These are phyloP conservation scores for Berkeleyomyces rouxiae DNA, from an alignment of 2,329 filamentous ascomycete genomes.

Conservation along the genomic window DNA sequence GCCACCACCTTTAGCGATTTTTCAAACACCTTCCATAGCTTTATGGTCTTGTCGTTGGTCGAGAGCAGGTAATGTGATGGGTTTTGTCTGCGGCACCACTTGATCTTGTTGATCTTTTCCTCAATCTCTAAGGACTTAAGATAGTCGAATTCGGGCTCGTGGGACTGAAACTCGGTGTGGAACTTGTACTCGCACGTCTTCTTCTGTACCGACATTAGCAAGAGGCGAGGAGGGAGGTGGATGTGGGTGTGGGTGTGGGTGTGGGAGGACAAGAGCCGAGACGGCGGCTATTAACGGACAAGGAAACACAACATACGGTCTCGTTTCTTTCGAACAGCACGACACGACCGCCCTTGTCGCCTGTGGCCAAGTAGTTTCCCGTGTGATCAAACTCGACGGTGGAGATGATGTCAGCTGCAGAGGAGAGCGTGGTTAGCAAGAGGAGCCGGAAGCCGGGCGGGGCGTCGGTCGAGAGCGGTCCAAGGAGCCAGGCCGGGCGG, in stretches of 20 bases:
- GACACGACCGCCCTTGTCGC: conserved; percentile 73
- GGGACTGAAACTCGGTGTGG: conserved; percentile 98
- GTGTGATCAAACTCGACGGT: conserved; percentile 85
- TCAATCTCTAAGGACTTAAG: conserved; percentile 98
- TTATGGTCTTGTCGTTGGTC: conserved; percentile 99
- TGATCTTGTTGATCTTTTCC: conserved; percentile 99
- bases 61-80: conserved; percentile 95
- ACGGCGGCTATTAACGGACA: not conserved
- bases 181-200: conserved; percentile 99
- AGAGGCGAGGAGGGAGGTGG: not conserved
- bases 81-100: conserved; percentile 97
- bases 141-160: conserved; percentile 98
- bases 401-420: conserved; percentile 70
- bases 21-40: conserved; percentile 99
- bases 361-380: conserved; percentile 77
- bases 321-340: conserved; percentile 88
- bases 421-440: not conserved
- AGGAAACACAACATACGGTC: conserved; percentile 45
- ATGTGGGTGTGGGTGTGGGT: not conserved
- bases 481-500: not conserved
- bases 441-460: not conserved
- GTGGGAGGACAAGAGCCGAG: not conserved
- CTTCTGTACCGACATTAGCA: conserved; percentile 47
- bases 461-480: not conserved
- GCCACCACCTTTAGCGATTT: conserved; percentile 98